phyloP scores from a whole-genome alignment of 441 rosid genomes.

The Erysimum pusillum region DNA sequence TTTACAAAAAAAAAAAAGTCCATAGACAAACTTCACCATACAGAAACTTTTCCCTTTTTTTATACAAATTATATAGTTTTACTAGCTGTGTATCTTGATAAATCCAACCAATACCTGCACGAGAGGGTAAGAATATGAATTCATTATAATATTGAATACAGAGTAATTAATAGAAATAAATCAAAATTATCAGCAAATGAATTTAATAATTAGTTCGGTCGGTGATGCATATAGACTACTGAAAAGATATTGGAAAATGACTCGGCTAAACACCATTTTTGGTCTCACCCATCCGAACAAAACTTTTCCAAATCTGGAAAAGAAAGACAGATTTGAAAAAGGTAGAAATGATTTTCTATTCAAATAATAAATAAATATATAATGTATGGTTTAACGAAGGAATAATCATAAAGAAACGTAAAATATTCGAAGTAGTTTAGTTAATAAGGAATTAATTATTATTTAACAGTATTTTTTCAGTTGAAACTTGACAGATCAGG shows the following conservation, averaged over 20 bases:
- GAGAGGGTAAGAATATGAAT: conserved; percentile 27
- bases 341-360: not conserved
- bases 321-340: conserved; percentile 43
- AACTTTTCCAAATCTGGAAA: conserved; percentile 48
- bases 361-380: not conserved
- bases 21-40: too few species aligned
- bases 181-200: not conserved
- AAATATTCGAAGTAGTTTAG: conserved; percentile 23
- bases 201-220: conserved; percentile 36
- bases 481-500: conserved; percentile 42
- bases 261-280: conserved; percentile 33
- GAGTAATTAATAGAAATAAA: not conserved
- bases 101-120: conserved; percentile 20
- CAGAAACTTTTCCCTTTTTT: not conserved
- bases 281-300: conserved; percentile 44
- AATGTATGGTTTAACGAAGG: conserved; percentile 27
- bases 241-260: conserved; percentile 45
- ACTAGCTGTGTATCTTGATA: conserved; percentile 19
- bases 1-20: too few species aligned
- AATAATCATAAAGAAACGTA: conserved; percentile 16
- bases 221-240: conserved; percentile 37
- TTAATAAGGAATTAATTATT: conserved; percentile 20
- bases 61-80: not conserved
- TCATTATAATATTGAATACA: conserved; percentile 2
- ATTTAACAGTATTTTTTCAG: conserved; percentile 14